Evolutionary conservation across 257 asterid species (phyloP), one percentile per base, ranked within the genome.

Genomic region (Hygrophila difformis): DNA sequence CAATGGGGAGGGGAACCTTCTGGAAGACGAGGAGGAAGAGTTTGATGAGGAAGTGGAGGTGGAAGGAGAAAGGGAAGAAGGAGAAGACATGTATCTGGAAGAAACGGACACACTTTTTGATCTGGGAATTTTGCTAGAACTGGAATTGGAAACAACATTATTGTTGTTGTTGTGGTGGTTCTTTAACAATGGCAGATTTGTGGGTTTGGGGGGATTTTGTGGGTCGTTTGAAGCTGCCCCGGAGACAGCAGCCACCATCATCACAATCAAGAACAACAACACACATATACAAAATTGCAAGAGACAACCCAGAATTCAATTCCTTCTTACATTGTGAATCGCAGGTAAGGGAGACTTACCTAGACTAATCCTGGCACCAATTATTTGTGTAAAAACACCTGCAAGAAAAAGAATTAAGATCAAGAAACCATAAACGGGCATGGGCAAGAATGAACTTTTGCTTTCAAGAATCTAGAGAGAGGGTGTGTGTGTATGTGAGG

Each of bases 61-160:
- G 0, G 96, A 82, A 68, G 98, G n/a, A n/a, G n/a, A n/a, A n/a
- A n/a, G n/a, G 57, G 84, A 62, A 0, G 96, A 82, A 68, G 98
- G 92, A 56, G 96, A 85, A 57, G 96, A 85, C 93, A 77, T 67
- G 60, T 85, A 82, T 56, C 94, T 72, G 20, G 98, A 91, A 54
- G 93, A 73, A 10, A 82, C 93, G 44, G 65, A n/a, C n/a, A n/a
- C n/a, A n/a, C n/a, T 69, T 66, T 66, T 79, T 31, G 87, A 74
- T 86, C 80, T 91, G 62, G 92, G 92, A 44, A 69, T 82, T 56
- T 66, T 86, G n/a, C n/a, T n/a, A n/a, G n/a, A n/a, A n/a, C n/a
- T n/a, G n/a, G n/a, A n/a, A n/a, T n/a, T n/a, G n/a, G n/a, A n/a
- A n/a, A n/a, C n/a, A n/a, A n/a, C n/a, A n/a, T n/a, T n/a, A n/a